These are phyloP conservation scores for Kingdonia uniflora DNA, from an alignment of 164 flowering plant genomes.

Conservation along the genomic window DNA sequence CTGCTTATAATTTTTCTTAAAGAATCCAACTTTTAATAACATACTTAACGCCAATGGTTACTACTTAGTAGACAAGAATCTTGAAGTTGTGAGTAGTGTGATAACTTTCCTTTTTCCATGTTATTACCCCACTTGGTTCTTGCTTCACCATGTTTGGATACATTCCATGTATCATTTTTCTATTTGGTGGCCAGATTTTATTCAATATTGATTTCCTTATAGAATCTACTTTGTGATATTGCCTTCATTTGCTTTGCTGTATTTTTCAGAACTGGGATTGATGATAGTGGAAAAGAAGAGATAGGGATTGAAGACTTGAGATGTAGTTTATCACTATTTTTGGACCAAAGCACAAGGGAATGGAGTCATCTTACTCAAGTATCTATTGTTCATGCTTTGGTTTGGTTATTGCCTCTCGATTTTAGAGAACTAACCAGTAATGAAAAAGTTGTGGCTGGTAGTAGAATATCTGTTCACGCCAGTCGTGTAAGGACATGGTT, in stretches of 20 bases:
- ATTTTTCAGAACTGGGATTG: conserved; percentile 50
- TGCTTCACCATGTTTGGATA: too few species aligned
- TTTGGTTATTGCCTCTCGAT: conserved; percentile 30
- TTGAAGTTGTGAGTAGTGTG: too few species aligned
- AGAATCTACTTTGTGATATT: too few species aligned
- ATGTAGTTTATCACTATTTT: conserved; percentile 23
- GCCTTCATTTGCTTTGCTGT: not conserved
- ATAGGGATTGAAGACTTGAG: conserved; percentile 31
- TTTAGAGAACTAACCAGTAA: conserved; percentile 24
- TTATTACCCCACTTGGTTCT: too few species aligned
- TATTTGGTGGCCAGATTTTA: not conserved
- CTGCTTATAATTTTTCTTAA: too few species aligned
- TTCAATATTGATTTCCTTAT: too few species aligned
- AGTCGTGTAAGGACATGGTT: conserved; percentile 42
- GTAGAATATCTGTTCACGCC: conserved; percentile 14
- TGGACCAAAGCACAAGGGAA: conserved; percentile 17
- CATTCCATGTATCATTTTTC: too few species aligned
- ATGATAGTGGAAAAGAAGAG: conserved; percentile 39
- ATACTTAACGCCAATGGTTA: too few species aligned
- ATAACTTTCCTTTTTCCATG: too few species aligned
- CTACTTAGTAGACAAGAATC: too few species aligned
- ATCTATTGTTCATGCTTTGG: conserved; percentile 37
- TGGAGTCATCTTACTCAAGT: conserved; percentile 34
- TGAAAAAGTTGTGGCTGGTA: conserved; percentile 7
- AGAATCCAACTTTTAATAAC: too few species aligned